A percentile compares a stretch with the other conserved stretches of the same genome.
These are phyloP conservation scores for Poronia punctata DNA, from an alignment of 495 filamentous ascomycete species.

Conservation along the genomic window DNA sequence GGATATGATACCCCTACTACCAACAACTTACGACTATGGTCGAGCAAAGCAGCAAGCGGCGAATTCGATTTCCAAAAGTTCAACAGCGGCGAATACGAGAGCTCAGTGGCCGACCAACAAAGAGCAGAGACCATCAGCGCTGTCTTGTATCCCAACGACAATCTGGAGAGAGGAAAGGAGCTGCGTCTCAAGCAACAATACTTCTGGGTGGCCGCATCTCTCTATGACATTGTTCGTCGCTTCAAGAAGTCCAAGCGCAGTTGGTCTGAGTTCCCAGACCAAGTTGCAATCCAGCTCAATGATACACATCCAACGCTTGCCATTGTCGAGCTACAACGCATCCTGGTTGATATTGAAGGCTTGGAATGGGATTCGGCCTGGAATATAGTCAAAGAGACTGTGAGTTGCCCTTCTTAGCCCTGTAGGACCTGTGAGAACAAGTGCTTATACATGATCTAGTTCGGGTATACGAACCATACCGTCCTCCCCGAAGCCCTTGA, in stretches of 20 bases:
- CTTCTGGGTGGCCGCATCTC: conserved; percentile 97
- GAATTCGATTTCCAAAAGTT: conserved; percentile 99
- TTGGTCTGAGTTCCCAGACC: conserved; percentile 89
- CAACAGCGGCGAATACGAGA: conserved; percentile 97
- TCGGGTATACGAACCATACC: conserved; percentile 97
- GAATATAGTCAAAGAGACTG: conserved; percentile 58
- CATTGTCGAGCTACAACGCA: conserved; percentile 89
- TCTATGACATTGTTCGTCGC: conserved; percentile 90
- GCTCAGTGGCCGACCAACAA: conserved; percentile 92
- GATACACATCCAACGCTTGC: conserved; percentile 96
- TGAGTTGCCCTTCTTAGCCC: conserved; percentile 16
- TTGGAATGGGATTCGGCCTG: conserved; percentile 93
- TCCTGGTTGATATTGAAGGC: conserved; percentile 81
- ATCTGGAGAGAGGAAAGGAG: conserved; percentile 92
- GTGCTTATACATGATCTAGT: conserved; percentile 37
- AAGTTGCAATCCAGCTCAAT: conserved; percentile 95
- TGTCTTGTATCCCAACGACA: conserved; percentile 96
- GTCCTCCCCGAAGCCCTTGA: conserved; percentile 94
- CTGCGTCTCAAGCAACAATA: conserved; percentile 98
- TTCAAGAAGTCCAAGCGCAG: conserved; percentile 94
- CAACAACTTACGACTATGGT: conserved; percentile 96
- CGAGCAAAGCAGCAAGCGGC: conserved; percentile 89
- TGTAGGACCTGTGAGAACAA: neutral
- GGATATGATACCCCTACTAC: conserved; percentile 84
- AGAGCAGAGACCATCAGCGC: conserved; percentile 95